Evolutionary conservation across 2,329 filamentous ascomycete genomes (phyloP), one percentile per base, ranked within the genome.

Genomic region (Ophiocordyceps camponoti-leonardi): DNA sequence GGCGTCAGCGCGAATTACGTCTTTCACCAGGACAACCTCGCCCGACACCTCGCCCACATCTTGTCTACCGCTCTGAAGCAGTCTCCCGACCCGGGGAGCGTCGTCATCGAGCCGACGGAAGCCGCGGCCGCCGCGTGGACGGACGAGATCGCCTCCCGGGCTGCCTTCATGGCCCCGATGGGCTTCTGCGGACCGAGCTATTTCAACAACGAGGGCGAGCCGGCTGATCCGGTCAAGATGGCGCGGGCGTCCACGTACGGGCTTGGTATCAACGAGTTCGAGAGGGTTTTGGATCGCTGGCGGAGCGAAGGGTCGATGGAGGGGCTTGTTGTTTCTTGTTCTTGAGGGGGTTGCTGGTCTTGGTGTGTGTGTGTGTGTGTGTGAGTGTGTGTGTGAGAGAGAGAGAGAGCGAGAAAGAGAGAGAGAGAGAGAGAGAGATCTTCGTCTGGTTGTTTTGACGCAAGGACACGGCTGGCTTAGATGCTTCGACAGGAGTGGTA

Each of bases 141-240:
- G 10, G 33, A 16, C 14, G 33, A 37, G 33, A 18, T 37, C n/a
- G 33, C 33, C 5, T 37, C 33, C 16, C 10, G 33, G 3, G 33
- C 33, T 5, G 33, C 56, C 8, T 61, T 61, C 26, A 63, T 67
- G 37, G 61, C 62, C 0, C 59, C 60, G 8, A 46, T 69, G 19
- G 53, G 56, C 6, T 62, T 68, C 14, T 79, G 74, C 56, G 75
- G 72, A n/a, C 73, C 73, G 0, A 62, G 68, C 13, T 77, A 76
- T 50, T 56, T 68, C 37, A 77, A 72, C 43, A 57, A 53, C 20
- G 69, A 75, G 54, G 67, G 64, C 2, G 54, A 59, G 33, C 46
- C 54, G n/a, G 26, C 11, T 48, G 58, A 57, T 2, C 50, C 57
- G 49, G 50, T 60, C 33, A 65, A 61, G 51, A 48, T 48, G 37